Evolutionary conservation across 352 stramenopile genomes (phyloP).

Genomic region (Globisporangium middletonii): DNA sequence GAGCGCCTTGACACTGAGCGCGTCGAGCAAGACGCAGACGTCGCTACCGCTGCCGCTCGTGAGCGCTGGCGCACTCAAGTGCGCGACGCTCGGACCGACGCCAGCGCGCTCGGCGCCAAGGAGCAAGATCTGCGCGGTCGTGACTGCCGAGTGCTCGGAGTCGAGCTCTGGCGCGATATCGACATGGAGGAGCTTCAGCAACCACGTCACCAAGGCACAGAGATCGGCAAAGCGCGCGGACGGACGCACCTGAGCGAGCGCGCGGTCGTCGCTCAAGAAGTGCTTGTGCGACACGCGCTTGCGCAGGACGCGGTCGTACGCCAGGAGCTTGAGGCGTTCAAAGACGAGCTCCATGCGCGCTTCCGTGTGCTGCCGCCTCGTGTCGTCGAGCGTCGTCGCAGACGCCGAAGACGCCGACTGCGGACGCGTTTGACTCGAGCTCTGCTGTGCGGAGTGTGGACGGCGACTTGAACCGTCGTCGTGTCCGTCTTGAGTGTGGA

Average conservation of each 20-base stretch:
- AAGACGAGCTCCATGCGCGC: conserved; percentile 62
- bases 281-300: conserved; percentile 39
- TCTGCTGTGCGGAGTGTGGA: conserved; percentile 27
- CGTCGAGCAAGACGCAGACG: conserved; percentile 50
- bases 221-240: conserved; percentile 47
- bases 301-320: conserved; percentile 30
- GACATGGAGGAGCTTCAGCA: conserved; percentile 29
- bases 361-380: conserved; percentile 25
- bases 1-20: conserved; percentile 35
- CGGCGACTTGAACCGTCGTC: conserved; percentile 18
- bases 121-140: conserved; percentile 40
- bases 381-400: neutral
- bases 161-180: conserved; percentile 15
- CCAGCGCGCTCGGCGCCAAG: conserved; percentile 40
- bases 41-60: conserved; percentile 34
- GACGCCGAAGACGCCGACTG: neutral
- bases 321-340: conserved; percentile 57
- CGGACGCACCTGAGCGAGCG: conserved; percentile 11
- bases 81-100: conserved; percentile 17
- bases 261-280: conserved; percentile 22
- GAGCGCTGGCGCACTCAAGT: conserved; percentile 36
- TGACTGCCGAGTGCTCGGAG: conserved; percentile 18
- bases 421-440: conserved; percentile 2
- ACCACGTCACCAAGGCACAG: conserved; percentile 29
- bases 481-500: neutral